Conservation (phyloP, 495 filamentous ascomycete genomes). For the Hypoxylon crocopeplum region DNA sequence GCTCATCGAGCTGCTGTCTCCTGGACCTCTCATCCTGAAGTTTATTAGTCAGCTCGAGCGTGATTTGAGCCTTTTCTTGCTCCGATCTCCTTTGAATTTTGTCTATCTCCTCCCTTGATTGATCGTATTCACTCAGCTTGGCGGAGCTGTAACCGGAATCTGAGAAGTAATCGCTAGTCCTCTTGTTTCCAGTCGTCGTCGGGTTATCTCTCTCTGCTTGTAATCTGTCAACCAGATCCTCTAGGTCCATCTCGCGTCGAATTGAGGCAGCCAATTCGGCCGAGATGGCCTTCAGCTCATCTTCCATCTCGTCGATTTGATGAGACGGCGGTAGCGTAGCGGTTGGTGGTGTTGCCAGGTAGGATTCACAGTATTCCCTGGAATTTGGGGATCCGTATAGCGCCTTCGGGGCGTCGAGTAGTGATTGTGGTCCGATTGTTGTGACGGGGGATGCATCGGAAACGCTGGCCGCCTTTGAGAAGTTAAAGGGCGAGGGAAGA, state of each 20-base stretch:
- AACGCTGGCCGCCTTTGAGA: conserved; percentile 45
- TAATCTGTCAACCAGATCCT: conserved; percentile 88
- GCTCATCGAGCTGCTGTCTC: conserved; percentile 76
- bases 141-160: conserved; percentile 90
- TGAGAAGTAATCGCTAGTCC: conserved; percentile 97
- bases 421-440: conserved; percentile 44
- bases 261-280: conserved; percentile 92
- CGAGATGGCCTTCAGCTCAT: conserved; percentile 91
- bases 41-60: conserved; percentile 80
- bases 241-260: conserved; percentile 92
- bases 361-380: conserved; percentile 53
- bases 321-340: conserved; percentile 43
- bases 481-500: conserved; percentile 51
- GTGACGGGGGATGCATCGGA: conserved; percentile 50
- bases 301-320: conserved; percentile 81
- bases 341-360: conserved; percentile 54
- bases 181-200: conserved; percentile 65
- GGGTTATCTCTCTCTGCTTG: conserved; percentile 73
- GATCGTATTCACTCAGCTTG: conserved; percentile 69
- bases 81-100: conserved; percentile 82
- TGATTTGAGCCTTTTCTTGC: conserved; percentile 88
- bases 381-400: conserved; percentile 38
- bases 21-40: conserved; percentile 82
- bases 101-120: conserved; percentile 81
- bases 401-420: conserved; percentile 47